A percentile compares a stretch with the other conserved stretches of the same genome.
Evolutionary conservation across 768 basidiomycete genomes (phyloP).

Genomic region (Mycena galericulata): DNA sequence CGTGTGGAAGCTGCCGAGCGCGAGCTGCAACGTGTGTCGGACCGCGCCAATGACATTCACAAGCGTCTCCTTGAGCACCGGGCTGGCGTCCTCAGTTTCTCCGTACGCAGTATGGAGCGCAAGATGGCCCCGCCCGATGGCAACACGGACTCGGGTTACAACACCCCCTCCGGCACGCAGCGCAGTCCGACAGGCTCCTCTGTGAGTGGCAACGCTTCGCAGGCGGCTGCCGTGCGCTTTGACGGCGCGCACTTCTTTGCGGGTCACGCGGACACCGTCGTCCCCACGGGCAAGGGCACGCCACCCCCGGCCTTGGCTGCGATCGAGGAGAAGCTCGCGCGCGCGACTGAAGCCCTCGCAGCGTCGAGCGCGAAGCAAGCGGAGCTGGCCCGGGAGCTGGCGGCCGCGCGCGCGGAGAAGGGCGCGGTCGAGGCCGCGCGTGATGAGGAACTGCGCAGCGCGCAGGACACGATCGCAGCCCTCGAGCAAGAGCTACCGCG

Average conservation of each 20-base stretch:
- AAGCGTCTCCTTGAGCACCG: conserved; percentile 83
- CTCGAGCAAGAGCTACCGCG: conserved; percentile 67
- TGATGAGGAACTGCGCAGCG: conserved; percentile 72
- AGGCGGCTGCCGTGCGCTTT: conserved; percentile 63
- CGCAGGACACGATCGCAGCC: conserved; percentile 72
- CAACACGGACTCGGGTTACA: conserved; percentile 64
- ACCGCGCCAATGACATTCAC: conserved; percentile 71
- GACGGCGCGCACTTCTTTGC: conserved; percentile 90
- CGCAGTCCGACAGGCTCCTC: conserved; percentile 63
- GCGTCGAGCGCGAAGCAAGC: conserved; percentile 71
- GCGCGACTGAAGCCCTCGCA: conserved; percentile 67
- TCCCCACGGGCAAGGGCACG: conserved; percentile 62
- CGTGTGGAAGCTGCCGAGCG: conserved; percentile 79
- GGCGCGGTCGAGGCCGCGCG: conserved; percentile 74
- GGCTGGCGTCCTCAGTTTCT: conserved; percentile 81
- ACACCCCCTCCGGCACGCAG: conserved; percentile 64
- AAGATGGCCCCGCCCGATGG: conserved; percentile 47
- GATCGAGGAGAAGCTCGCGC: conserved; percentile 75
- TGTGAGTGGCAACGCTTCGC: conserved; percentile 52
- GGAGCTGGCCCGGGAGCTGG: conserved; percentile 71
- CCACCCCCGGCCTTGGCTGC: conserved; percentile 57
- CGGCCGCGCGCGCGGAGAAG: conserved; percentile 74
- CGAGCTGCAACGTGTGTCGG: conserved; percentile 77
- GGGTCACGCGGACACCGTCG: conserved; percentile 77
- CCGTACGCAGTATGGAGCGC: conserved; percentile 76